Base-by-base conservation (phyloP, 441 rosid genomes). In the Pelargonium fulgidum region DNA sequence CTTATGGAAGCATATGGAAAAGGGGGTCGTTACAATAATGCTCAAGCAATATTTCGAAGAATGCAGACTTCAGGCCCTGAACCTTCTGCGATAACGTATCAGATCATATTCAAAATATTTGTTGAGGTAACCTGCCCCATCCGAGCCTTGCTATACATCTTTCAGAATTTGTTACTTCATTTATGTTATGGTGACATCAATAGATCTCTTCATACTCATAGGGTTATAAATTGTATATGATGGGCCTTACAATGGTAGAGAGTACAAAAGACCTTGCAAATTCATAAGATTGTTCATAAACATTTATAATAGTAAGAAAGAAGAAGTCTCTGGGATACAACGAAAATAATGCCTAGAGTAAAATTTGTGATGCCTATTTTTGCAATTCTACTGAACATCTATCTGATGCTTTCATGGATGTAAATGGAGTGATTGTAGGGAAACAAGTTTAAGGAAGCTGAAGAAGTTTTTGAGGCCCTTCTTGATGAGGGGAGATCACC, bases 1-100 rank as follows among this genome's bases (percentile, higher is more conserved):
- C 91, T 93, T 50, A 86, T 93, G 91, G 99, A 93, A 75, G 95
- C 97, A 14, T 88, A 93, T 75, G 97, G 99, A 70, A 89, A 80
- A 83, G 96, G 95, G 78, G 93, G 85, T 64, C 84, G 83, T 68
- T 89, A 84, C 72, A 93, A 82, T 64, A 93, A 87, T 71, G 97
- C 99, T 50, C 96, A 91, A 80, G 97, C 96, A 61, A 88, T 93
- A 36, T 93, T 93, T 78, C 74, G 90, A 67, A 88, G 99, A 77
- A 91, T 91, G 99, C 95, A 82, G 85, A 76, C 91, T 71, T 81
- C 87, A 64, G 96, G 97, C 17, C 99, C 99, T 62, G 86, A 85
- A 77, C 99, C 99, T 70, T 93, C 97, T 65, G 91, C 93, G 67
- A 36, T 93, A 69, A 91, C 97, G 9, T 91, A 88, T 87, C 99